Evolutionary conservation across 257 asterid genomes (phyloP).

Genomic region (Scutellaria barbata): DNA sequence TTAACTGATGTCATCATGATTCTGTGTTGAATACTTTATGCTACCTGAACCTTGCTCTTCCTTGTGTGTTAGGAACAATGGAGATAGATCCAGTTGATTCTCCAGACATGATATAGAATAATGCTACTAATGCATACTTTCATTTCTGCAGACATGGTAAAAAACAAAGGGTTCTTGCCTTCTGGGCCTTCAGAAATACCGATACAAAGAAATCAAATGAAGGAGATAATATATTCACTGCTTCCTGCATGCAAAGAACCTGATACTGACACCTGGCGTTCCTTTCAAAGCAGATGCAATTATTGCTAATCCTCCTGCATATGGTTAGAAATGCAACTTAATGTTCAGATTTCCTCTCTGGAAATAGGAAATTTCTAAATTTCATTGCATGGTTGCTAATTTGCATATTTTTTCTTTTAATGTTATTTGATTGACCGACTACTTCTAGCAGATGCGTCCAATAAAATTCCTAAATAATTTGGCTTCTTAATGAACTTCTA

Average conservation of each 20-base stretch:
- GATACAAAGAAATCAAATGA: constrained; percentile 78
- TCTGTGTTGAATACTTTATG: constrained; percentile 7
- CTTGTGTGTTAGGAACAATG: neutral
- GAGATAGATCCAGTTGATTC: neutral
- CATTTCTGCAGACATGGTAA: constrained; percentile 83
- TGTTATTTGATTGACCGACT: neutral
- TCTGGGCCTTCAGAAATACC: constrained; percentile 99
- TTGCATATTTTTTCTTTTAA: constrained; percentile 5
- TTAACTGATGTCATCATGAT: constrained; percentile 9
- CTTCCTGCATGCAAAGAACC: constrained; percentile 91
- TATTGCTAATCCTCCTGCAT: constrained; percentile 91
- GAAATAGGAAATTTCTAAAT: neutral
- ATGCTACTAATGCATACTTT: constrained; percentile 22
- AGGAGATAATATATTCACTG: constrained; percentile 79
- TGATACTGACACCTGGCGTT: constrained; percentile 79
- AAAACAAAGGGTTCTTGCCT: constrained; percentile 97
- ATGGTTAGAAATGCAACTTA: constrained; percentile 56
- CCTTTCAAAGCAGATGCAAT: constrained; percentile 94
- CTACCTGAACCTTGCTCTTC: neutral
- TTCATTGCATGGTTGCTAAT: constrained; percentile 3
- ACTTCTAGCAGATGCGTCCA: constrained; percentile 5
- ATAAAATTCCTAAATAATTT: neutral
- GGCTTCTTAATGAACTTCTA: neutral
- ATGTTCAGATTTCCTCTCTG: constrained; percentile 1
- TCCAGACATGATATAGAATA: neutral